Conservation (phyloP, 176 grass and related monocot species). For the Triticum turgidum region DNA sequence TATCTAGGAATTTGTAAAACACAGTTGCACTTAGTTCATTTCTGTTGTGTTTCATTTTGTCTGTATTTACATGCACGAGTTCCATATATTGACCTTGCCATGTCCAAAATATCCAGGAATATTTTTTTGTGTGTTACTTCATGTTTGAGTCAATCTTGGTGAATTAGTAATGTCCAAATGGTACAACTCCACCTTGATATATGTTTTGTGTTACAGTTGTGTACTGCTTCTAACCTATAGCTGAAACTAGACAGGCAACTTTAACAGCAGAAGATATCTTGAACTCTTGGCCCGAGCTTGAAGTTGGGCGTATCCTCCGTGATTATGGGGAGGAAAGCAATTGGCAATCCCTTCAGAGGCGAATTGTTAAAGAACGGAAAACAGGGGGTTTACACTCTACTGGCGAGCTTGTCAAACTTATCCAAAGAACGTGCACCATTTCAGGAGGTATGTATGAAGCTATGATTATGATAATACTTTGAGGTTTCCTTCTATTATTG, state of each 20-base stretch:
- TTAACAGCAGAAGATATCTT: constrained; percentile 90
- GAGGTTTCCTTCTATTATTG: not conserved
- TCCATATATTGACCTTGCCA: not conserved
- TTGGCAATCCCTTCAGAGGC: constrained; percentile 73
- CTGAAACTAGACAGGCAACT: constrained; percentile 57
- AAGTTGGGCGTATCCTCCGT: constrained; percentile 78
- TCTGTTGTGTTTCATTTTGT: not conserved
- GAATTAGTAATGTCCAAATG: not conserved
- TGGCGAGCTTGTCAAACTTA: constrained; percentile 63
- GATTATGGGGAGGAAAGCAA: constrained; percentile 96
- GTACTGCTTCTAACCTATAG: constrained; percentile 25
- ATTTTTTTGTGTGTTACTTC: not conserved
- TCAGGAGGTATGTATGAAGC: constrained; percentile 49
- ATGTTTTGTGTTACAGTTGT: not conserved
- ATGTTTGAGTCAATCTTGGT: not conserved
- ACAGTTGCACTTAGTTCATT: not conserved
- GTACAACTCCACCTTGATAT: not conserved
- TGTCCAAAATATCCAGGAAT: not conserved
- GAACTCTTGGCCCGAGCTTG: constrained; percentile 84
- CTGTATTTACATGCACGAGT: not conserved
- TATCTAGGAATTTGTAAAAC: not conserved
- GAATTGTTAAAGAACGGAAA: constrained; percentile 60
- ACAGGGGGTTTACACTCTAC: constrained; percentile 59
- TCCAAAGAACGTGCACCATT: constrained; percentile 49
- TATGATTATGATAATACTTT: not conserved